Evolutionary conservation across 2,329 filamentous ascomycete genomes (phyloP).

Genomic region (Venturia carpophila): DNA sequence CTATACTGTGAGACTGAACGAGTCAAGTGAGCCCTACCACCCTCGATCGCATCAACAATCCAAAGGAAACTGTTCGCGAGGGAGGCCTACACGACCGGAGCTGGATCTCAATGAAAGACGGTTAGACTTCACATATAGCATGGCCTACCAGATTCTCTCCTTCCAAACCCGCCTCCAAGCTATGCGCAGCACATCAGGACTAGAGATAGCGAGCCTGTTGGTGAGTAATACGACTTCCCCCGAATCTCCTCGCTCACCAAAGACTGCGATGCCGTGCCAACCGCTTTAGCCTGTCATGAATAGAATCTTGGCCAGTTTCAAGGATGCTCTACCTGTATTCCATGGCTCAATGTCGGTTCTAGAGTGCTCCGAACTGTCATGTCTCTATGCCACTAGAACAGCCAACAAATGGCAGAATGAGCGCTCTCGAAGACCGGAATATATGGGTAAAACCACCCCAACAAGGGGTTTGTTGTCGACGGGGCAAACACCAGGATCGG

Average conservation of each 20-base stretch:
- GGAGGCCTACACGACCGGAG: background rate
- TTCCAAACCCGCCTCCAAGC: constrained; percentile 2
- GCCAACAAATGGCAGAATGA: background rate
- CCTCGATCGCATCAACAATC: too few species aligned
- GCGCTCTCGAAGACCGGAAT: background rate
- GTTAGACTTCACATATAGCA: too few species aligned
- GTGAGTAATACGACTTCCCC: background rate
- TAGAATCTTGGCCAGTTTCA: background rate
- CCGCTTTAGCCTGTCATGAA: background rate
- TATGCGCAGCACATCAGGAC: background rate
- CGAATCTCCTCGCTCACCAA: background rate
- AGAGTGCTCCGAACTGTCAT: constrained; percentile 4
- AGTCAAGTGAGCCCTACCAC: too few species aligned
- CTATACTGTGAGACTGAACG: too few species aligned
- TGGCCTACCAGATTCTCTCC: constrained; percentile 6
- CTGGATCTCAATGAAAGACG: constrained; percentile 10
- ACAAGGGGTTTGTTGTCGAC: background rate
- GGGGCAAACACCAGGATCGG: constrained; percentile 12
- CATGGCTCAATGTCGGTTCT: constrained; percentile 10
- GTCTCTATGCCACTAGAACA: background rate
- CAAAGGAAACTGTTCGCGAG: constrained; percentile 8
- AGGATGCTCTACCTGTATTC: background rate
- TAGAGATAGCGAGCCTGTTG: constrained; percentile 5
- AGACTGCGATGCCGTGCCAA: background rate
- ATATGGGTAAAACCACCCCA: constrained; percentile 8